A percentile compares a stretch with the other conserved stretches of the same genome.
phyloP scores from a whole-genome alignment of 495 filamentous ascomycete species.

The Lasiosphaeria ovina region DNA sequence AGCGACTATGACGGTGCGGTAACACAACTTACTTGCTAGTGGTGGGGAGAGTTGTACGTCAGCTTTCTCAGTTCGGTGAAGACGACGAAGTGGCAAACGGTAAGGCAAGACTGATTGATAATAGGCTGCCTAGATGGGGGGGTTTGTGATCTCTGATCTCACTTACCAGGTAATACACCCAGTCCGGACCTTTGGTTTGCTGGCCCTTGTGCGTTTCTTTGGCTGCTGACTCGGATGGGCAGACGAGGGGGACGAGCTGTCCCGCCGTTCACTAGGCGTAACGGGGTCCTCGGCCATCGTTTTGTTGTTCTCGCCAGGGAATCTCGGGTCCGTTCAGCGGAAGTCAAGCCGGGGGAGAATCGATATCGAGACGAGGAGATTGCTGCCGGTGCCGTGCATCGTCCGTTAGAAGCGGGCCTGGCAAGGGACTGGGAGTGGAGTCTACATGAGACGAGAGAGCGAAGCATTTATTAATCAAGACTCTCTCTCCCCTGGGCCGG shows the following conservation, averaged over 20 bases:
- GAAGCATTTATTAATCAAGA: too few species aligned
- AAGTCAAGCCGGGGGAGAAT: background rate
- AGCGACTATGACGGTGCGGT: background rate
- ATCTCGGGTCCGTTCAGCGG: background rate
- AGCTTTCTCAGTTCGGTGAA: background rate
- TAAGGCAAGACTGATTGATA: background rate
- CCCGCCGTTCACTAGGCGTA: constrained; percentile 7
- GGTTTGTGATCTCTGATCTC: background rate
- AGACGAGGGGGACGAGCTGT: constrained; percentile 14
- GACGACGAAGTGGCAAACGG: background rate
- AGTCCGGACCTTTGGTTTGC: constrained; percentile 35
- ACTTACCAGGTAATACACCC: constrained; percentile 34
- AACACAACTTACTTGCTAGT: constrained; percentile 9
- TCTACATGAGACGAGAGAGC: too few species aligned
- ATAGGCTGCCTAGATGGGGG: background rate
- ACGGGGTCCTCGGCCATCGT: constrained; percentile 4
- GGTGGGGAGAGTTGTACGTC: background rate
- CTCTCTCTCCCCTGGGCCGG: too few species aligned
- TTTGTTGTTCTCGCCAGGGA: background rate
- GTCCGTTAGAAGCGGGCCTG: too few species aligned
- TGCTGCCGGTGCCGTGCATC: background rate
- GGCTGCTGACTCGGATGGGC: constrained; percentile 6
- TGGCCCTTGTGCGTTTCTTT: constrained; percentile 32
- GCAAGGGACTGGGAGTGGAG: too few species aligned
- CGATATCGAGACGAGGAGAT: background rate